These are phyloP conservation scores for Psophocarpus tetragonolobus DNA, from an alignment of 306 rosid species.

Conservation along the genomic window DNA sequence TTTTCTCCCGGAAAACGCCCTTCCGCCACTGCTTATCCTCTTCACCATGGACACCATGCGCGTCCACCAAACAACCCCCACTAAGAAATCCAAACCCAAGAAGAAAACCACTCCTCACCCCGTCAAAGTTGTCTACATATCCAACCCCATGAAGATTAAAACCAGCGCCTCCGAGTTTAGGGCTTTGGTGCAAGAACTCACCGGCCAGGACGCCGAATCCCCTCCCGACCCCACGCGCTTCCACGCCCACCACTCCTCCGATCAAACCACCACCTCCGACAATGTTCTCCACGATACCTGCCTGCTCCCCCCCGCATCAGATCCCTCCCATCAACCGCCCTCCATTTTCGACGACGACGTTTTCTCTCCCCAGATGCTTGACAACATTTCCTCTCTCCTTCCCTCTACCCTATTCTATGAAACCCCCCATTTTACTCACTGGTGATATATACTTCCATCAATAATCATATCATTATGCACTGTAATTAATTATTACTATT, in stretches of 20 bases:
- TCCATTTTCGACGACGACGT: slow-evolving; percentile 44
- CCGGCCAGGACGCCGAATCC: slow-evolving; percentile 68
- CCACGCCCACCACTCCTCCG: not conserved
- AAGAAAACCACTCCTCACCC: slow-evolving; percentile 29
- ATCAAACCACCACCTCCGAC: not conserved
- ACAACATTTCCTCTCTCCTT: slow-evolving; percentile 44
- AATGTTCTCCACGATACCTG: not conserved
- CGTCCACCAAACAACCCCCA: slow-evolving; percentile 35
- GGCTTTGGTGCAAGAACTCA: slow-evolving; percentile 74
- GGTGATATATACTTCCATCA: no score
- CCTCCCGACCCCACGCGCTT: slow-evolving; percentile 61
- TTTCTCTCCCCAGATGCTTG: slow-evolving; percentile 61
- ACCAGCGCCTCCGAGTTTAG: slow-evolving; percentile 60
- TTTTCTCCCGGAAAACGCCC: not conserved
- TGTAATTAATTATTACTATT: slow-evolving; percentile 17
- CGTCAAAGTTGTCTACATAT: slow-evolving; percentile 70
- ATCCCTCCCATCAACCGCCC: not conserved
- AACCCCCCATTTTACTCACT: slow-evolving; percentile 37
- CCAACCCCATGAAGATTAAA: slow-evolving; percentile 73
- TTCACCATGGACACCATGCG: slow-evolving; percentile 37
- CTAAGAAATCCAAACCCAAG: slow-evolving; percentile 36
- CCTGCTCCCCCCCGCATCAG: slow-evolving; percentile 38
- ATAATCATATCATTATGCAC: no score
- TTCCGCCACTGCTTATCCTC: not conserved
- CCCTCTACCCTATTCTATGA: slow-evolving; percentile 45